These are phyloP conservation scores for Barnettozyma populi DNA, from an alignment of 805 yeast species.

Conservation along the genomic window DNA sequence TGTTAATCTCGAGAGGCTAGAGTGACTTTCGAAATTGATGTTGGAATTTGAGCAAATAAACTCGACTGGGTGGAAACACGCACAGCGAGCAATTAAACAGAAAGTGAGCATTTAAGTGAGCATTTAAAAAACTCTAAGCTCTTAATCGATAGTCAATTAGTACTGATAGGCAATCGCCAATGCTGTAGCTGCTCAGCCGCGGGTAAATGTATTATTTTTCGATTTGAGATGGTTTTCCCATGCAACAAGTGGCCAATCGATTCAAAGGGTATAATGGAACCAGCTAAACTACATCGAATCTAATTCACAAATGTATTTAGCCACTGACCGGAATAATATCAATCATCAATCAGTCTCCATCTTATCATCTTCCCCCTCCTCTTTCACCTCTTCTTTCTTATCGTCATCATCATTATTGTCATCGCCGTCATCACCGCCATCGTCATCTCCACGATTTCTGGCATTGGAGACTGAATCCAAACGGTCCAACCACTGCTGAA, in stretches of 20 bases:
- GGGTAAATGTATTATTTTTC: no score
- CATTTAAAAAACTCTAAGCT: not conserved
- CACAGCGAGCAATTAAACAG: not conserved
- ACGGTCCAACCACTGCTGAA: slow-evolving; percentile 74
- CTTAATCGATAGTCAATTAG: no score
- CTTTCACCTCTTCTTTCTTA: slow-evolving; percentile 13
- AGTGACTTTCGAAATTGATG: no score
- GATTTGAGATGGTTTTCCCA: no score
- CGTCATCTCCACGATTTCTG: slow-evolving; percentile 39
- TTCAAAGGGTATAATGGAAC: not conserved
- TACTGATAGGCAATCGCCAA: no score
- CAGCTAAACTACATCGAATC: not conserved
- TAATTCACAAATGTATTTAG: slow-evolving; percentile 1
- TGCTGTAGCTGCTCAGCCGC: no score
- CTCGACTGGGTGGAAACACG: not conserved
- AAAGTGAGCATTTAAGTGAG: not conserved
- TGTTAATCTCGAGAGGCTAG: no score
- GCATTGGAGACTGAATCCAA: slow-evolving; percentile 62
- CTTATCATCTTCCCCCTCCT: slow-evolving; percentile 23
- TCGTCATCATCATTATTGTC: slow-evolving; percentile 22
- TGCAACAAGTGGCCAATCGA: not conserved
- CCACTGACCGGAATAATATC: not conserved
- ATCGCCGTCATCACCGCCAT: slow-evolving; percentile 18
- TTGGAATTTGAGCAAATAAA: not conserved
- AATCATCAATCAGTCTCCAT: slow-evolving; percentile 31